Evolutionary conservation across 2,329 filamentous ascomycete species (phyloP).

Genomic region (Didymella glomerata): DNA sequence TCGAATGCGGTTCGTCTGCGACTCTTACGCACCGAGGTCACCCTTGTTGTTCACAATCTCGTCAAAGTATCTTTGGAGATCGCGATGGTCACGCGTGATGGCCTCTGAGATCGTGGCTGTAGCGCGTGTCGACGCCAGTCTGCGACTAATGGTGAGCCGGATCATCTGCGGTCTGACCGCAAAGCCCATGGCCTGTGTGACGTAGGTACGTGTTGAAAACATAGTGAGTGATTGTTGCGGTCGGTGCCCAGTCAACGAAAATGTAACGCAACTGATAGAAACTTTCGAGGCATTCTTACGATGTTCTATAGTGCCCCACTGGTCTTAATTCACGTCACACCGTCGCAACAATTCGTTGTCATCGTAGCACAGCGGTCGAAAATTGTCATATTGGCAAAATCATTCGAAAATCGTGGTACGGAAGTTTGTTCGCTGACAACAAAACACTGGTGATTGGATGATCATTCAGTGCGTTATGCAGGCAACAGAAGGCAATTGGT

Average conservation of each 20-base stretch:
- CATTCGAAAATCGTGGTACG: not conserved
- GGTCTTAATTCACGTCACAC: not conserved
- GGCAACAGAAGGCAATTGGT: not conserved
- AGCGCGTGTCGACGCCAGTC: conserved; percentile 9
- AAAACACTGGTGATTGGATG: not conserved
- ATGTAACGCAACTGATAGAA: no score
- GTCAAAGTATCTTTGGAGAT: conserved; percentile 55
- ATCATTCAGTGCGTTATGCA: not conserved
- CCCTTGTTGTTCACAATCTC: conserved; percentile 48
- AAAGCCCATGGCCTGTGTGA: not conserved
- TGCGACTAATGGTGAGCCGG: not conserved
- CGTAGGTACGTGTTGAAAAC: not conserved
- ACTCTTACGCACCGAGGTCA: conserved; percentile 51
- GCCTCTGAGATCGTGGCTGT: conserved; percentile 42
- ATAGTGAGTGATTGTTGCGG: not conserved
- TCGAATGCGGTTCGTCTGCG: conserved; percentile 9
- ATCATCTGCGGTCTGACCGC: not conserved
- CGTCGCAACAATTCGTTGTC: not conserved
- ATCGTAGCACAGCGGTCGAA: not conserved
- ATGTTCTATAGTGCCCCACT: not conserved
- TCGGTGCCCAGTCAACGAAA: no score
- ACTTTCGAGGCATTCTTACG: not conserved
- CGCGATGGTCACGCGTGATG: conserved; percentile 54
- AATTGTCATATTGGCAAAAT: not conserved
- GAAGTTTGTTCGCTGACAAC: not conserved